Conservation (phyloP, 306 rosid species). For the Myrica gale region DNA sequence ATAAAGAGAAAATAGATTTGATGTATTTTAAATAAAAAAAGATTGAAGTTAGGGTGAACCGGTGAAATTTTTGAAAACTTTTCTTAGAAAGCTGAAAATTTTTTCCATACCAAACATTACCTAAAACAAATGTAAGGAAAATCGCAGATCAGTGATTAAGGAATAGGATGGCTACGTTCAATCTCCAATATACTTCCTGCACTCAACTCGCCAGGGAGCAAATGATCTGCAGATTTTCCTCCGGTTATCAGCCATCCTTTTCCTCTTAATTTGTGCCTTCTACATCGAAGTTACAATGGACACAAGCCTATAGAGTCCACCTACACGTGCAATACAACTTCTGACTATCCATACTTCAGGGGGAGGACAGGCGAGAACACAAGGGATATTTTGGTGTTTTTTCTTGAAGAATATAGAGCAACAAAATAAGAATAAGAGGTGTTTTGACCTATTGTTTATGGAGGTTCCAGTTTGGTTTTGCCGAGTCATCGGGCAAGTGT, state of each 20-base stretch:
- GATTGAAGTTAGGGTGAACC: too few species aligned
- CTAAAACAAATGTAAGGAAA: too few species aligned
- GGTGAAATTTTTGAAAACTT: too few species aligned
- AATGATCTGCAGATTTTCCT: neutral
- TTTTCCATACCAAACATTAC: too few species aligned
- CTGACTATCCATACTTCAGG: neutral
- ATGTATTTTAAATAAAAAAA: too few species aligned
- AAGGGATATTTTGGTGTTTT: constrained; percentile 12
- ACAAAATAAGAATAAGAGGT: neutral
- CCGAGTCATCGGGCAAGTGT: neutral
- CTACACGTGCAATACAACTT: constrained; percentile 9
- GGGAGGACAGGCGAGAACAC: constrained; percentile 11
- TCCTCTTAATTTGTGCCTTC: constrained; percentile 1
- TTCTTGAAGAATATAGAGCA: neutral
- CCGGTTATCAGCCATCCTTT: neutral
- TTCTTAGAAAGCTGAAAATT: too few species aligned
- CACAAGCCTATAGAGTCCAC: constrained; percentile 12
- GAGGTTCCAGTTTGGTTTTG: neutral
- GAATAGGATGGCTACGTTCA: neutral
- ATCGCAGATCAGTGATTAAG: neutral
- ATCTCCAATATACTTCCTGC: neutral
- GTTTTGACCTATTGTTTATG: neutral
- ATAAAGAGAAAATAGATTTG: too few species aligned
- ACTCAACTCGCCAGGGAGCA: neutral
- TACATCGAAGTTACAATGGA: constrained; percentile 11